These are phyloP conservation scores for Suillus hirtellus DNA, from an alignment of 768 basidiomycete species.

Conservation along the genomic window DNA sequence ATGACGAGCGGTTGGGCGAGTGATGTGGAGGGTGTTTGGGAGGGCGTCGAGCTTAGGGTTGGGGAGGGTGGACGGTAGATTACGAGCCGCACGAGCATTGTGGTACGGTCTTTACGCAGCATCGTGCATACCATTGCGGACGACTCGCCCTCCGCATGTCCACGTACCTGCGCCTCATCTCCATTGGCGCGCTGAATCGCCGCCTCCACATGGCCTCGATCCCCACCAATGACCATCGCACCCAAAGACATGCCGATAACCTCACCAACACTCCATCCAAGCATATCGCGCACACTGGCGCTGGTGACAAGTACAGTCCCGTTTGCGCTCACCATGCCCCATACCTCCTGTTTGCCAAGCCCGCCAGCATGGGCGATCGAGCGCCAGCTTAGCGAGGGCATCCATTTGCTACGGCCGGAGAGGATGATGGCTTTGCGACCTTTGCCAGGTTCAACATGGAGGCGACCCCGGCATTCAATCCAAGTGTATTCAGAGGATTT, in stretches of 20 bases:
- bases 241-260: conserved; percentile 49
- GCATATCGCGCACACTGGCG: conserved; percentile 54
- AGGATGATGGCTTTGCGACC: conserved; percentile 93
- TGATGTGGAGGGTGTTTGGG: conserved; percentile 17
- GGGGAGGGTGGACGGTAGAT: conserved; percentile 38
- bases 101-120: conserved; percentile 38
- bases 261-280: conserved; percentile 62
- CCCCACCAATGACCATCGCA: conserved; percentile 36
- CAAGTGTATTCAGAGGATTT: conserved; percentile 70
- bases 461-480: conserved; percentile 87
- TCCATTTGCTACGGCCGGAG: conserved; percentile 72
- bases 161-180: conserved; percentile 26
- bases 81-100: conserved; percentile 33
- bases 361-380: conserved; percentile 55
- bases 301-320: conserved; percentile 55
- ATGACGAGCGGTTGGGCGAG: conserved; percentile 29
- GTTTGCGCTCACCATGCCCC: conserved; percentile 50
- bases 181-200: neutral
- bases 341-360: conserved; percentile 44
- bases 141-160: conserved; percentile 22
- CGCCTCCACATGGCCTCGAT: conserved; percentile 24
- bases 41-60: neutral
- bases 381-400: conserved; percentile 65
- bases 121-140: conserved; percentile 37
- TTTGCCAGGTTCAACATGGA: conserved; percentile 92